These are phyloP conservation scores for Linderina pennispora DNA, from an alignment of 192 early-diverging fungal species.

Conservation along the genomic window DNA sequence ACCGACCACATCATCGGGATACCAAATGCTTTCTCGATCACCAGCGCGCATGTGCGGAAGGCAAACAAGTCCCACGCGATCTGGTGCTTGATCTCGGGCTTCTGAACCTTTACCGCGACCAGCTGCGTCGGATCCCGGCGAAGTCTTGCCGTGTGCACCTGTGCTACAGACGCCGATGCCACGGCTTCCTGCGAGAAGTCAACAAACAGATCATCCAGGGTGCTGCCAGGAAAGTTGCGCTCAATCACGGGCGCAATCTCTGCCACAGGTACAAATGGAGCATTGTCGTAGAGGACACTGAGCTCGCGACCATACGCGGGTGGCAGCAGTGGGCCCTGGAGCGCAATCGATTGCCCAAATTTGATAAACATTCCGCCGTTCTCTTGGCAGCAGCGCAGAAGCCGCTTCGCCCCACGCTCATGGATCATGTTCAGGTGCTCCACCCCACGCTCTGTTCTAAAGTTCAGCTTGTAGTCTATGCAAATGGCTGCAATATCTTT, in stretches of 20 bases:
- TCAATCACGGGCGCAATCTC: constrained; percentile 61
- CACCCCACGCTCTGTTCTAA: constrained; percentile 52
- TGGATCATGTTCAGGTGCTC: constrained; percentile 62
- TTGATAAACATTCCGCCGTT: constrained; percentile 94
- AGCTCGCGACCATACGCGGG: constrained; percentile 56
- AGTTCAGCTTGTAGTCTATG: constrained; percentile 79
- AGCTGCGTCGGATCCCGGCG: constrained; percentile 47
- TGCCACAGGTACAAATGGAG: constrained; percentile 63
- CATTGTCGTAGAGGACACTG: constrained; percentile 71
- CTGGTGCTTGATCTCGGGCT: constrained; percentile 79
- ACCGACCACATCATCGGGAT: constrained; percentile 76
- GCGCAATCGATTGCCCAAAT: constrained; percentile 71
- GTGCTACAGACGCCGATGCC: constrained; percentile 90
- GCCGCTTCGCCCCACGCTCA: constrained; percentile 59
- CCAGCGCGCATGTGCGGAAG: constrained; percentile 52
- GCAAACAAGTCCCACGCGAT: constrained; percentile 79
- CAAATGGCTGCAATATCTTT: constrained; percentile 23
- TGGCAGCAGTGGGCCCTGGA: constrained; percentile 58
- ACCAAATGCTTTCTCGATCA: constrained; percentile 75
- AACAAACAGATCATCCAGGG: constrained; percentile 59
- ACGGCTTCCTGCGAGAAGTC: constrained; percentile 64
- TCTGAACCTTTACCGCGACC: constrained; percentile 93
- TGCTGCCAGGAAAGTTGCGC: constrained; percentile 54
- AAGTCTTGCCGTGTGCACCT: constrained; percentile 68
- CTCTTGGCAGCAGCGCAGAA: constrained; percentile 68